phyloP scores from a whole-genome alignment of 1,139 yeast genomes.

The Geotrichum bryndzae region DNA sequence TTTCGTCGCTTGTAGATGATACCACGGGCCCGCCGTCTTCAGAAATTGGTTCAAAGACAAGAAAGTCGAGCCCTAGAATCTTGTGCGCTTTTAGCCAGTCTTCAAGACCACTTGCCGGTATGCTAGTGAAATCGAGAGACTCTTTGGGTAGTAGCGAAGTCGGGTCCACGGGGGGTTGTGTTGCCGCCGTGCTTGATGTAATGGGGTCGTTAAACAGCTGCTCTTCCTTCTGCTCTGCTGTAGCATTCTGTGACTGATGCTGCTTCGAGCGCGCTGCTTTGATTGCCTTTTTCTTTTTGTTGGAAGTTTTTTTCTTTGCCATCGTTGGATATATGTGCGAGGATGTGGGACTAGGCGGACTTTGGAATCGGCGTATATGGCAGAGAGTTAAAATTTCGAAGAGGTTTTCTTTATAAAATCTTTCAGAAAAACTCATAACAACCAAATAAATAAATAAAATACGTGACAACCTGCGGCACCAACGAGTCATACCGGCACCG shows the following conservation, averaged over 20 bases:
- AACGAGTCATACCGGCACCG: neutral
- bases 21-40: neutral
- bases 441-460: neutral
- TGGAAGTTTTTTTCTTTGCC: conserved; percentile 12
- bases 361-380: neutral
- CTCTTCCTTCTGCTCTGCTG: neutral
- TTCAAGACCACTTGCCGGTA: neutral
- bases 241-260: neutral
- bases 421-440: neutral
- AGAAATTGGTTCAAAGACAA: conserved; percentile 1
- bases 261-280: neutral
- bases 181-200: neutral
- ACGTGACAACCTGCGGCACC: neutral
- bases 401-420: neutral
- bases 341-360: neutral
- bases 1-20: neutral
- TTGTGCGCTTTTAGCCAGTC: conserved; percentile 10
- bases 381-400: neutral
- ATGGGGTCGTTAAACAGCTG: neutral
- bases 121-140: neutral
- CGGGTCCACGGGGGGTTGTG: neutral
- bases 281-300: conserved; percentile 9
- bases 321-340: neutral
- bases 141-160: neutral
- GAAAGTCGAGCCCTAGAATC: conserved; percentile 1